Conservation (phyloP, 2,329 filamentous ascomycete genomes). For the Bimuria novae-zelandiae region DNA sequence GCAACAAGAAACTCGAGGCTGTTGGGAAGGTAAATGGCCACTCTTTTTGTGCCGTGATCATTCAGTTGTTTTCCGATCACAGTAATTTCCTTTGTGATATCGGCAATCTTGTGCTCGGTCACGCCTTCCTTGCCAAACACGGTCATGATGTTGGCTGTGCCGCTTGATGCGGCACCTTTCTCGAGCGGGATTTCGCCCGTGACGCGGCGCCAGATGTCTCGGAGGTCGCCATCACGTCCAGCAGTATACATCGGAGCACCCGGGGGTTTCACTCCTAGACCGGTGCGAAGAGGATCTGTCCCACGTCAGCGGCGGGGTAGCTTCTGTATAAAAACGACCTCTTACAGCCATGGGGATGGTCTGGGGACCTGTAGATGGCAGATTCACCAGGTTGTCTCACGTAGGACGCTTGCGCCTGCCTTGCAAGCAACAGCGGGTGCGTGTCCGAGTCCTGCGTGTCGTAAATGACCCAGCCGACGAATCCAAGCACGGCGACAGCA, state of each 20-base stretch:
- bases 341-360: constrained; percentile 75
- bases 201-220: constrained; percentile 85
- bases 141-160: constrained; percentile 74
- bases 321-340: neutral
- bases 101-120: constrained; percentile 70
- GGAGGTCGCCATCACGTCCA: constrained; percentile 84
- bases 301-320: constrained; percentile 22
- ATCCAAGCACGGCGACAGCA: constrained; percentile 65
- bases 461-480: constrained; percentile 73
- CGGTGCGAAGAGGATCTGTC: constrained; percentile 44
- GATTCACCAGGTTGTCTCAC: constrained; percentile 86
- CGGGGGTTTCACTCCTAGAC: constrained; percentile 74
- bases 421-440: constrained; percentile 86
- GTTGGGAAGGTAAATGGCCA: constrained; percentile 91
- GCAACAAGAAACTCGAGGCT: constrained; percentile 83
- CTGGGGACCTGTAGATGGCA: constrained; percentile 80
- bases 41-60: constrained; percentile 69
- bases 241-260: constrained; percentile 80
- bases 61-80: constrained; percentile 78
- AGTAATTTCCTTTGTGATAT: constrained; percentile 84
- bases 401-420: constrained; percentile 77
- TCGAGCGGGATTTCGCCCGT: constrained; percentile 67
- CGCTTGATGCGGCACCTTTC: constrained; percentile 66
- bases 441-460: constrained; percentile 81
- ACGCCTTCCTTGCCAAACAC: constrained; percentile 77